Evolutionary conservation across 2,329 filamentous ascomycete genomes (phyloP).

Genomic region (Eutypa lata): DNA sequence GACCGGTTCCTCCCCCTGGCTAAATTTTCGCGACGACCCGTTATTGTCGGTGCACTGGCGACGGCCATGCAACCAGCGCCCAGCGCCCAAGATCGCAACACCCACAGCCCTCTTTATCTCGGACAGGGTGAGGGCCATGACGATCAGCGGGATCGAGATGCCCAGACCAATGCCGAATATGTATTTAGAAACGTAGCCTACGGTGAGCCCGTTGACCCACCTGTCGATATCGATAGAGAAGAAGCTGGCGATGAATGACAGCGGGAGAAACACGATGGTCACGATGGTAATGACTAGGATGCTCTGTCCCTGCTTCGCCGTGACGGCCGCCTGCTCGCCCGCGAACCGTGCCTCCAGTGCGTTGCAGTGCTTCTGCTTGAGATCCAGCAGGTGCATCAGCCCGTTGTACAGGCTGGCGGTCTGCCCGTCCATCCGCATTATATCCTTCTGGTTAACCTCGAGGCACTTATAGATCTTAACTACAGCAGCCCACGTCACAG

Average conservation of each 20-base stretch:
- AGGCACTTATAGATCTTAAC: no score
- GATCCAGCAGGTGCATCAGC: slow-evolving; percentile 56
- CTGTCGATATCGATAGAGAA: slow-evolving; percentile 34
- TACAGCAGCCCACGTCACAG: no score
- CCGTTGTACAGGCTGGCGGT: slow-evolving; percentile 56
- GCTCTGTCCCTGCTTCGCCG: slow-evolving; percentile 40
- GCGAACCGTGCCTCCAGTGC: slow-evolving; percentile 58
- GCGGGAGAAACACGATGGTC: slow-evolving; percentile 35
- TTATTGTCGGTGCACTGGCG: no score
- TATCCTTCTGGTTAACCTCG: no score
- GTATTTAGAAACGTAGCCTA: slow-evolving; percentile 48
- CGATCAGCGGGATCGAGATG: slow-evolving; percentile 26
- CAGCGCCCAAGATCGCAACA: no score
- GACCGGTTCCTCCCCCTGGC: no score
- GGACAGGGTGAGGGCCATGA: slow-evolving; percentile 25
- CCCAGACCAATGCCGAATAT: slow-evolving; percentile 37
- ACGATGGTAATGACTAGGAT: slow-evolving; percentile 37
- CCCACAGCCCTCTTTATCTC: no score
- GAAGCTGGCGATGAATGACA: slow-evolving; percentile 33
- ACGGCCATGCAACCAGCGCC: no score
- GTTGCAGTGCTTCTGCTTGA: slow-evolving; percentile 64
- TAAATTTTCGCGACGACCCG: no score
- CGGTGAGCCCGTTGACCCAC: slow-evolving; percentile 41
- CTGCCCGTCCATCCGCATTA: slow-evolving; percentile 61
- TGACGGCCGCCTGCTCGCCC: slow-evolving; percentile 53